Evolutionary conservation across 164 flowering plant genomes (phyloP).

Genomic region (Sextonia rubra): DNA sequence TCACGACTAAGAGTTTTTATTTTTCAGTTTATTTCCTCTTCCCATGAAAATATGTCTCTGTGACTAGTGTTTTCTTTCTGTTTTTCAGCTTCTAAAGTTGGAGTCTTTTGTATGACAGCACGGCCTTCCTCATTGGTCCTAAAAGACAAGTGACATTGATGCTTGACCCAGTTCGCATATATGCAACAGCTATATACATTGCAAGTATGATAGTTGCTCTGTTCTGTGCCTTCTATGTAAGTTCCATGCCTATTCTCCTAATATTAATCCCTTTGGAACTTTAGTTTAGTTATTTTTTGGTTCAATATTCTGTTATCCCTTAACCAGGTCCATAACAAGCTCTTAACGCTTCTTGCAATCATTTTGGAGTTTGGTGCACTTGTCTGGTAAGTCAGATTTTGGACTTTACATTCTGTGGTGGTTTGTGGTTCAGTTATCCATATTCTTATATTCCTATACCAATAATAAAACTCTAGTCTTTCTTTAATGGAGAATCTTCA

Average conservation of each 20-base stretch:
- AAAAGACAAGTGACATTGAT: conserved; percentile 85
- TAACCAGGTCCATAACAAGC: conserved; percentile 77
- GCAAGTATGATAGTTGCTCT: conserved; percentile 77
- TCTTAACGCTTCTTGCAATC: conserved; percentile 78
- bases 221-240: conserved; percentile 86
- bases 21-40: not conserved
- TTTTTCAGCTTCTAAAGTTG: conserved; percentile 37
- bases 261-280: not conserved
- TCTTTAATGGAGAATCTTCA: not conserved
- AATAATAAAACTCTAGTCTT: not conserved
- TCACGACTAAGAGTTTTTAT: not conserved
- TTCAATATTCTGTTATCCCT: not conserved
- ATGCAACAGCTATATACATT: conserved; percentile 80
- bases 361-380: conserved; percentile 84
- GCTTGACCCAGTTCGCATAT: conserved; percentile 96
- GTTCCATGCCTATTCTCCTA: conserved; percentile 18
- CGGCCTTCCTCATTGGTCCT: conserved; percentile 94
- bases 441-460: not conserved
- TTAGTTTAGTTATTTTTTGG: no score
- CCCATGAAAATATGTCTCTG: conserved; percentile 3
- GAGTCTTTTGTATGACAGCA: conserved; percentile 73
- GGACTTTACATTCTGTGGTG: not conserved
- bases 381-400: conserved; percentile 50
- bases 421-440: not conserved
- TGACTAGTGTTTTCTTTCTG: conserved; percentile 9